Percentiles rank a stretch among this genome's conserved stretches.
Conservation (phyloP, 2,329 filamentous ascomycete genomes). For the Colletotrichum lini region DNA sequence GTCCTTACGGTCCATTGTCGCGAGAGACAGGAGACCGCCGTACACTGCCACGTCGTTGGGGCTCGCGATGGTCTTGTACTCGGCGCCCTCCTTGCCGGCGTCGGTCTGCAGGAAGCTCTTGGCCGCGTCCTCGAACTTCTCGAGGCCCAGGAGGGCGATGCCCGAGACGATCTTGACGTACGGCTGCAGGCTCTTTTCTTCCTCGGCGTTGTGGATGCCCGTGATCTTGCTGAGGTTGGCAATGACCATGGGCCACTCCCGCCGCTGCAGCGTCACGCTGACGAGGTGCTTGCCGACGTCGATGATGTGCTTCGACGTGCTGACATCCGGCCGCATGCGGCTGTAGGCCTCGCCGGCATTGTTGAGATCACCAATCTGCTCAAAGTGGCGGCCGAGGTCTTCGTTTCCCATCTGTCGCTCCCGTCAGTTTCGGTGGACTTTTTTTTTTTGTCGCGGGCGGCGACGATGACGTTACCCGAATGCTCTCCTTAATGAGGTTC, state of each 20-base stretch:
- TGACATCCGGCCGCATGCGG: conserved; percentile 93
- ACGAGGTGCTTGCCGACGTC: conserved; percentile 87
- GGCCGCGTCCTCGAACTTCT: conserved; percentile 75
- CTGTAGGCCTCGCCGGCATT: conserved; percentile 83
- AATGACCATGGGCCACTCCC: conserved; percentile 81
- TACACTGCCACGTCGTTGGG: conserved; percentile 94
- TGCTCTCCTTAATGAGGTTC: conserved; percentile 97
- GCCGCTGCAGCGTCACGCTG: conserved; percentile 80
- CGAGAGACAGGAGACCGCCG: conserved; percentile 89
- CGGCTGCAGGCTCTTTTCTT: conserved; percentile 65
- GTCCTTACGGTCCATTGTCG: conserved; percentile 86
- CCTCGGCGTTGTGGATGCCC: conserved; percentile 58
- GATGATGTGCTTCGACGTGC: conserved; percentile 84
- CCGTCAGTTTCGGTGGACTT: conserved; percentile 27
- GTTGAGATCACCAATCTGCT: conserved; percentile 80
- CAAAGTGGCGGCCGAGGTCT: conserved; percentile 88
- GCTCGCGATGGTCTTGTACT: conserved; percentile 80
- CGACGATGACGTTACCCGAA: conserved; percentile 73
- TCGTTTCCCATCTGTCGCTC: conserved; percentile 87
- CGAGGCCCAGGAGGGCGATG: conserved; percentile 63
- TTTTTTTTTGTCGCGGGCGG: too few relatives aligned
- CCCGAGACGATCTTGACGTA: conserved; percentile 68
- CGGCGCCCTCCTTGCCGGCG: conserved; percentile 48
- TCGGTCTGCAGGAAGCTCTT: conserved; percentile 77
- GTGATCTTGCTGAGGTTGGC: conserved; percentile 74